These are phyloP conservation scores for Pseudogymnoascus sp. DNA, from an alignment of 2,329 filamentous ascomycete species.

Conservation along the genomic window DNA sequence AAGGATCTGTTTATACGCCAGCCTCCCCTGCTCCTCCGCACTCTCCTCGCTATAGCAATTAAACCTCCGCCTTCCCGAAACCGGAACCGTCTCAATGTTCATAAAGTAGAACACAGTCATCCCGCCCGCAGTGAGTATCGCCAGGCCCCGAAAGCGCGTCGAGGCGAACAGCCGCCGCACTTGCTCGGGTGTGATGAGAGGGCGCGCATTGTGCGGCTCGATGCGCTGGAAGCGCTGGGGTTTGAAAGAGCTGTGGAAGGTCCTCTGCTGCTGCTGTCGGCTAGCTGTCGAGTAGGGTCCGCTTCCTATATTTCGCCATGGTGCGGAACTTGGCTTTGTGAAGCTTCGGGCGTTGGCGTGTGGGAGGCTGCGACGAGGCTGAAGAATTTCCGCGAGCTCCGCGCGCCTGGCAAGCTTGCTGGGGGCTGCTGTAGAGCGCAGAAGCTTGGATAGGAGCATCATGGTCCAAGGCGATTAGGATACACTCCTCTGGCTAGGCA, in stretches of 20 bases:
- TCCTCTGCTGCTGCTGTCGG: not conserved
- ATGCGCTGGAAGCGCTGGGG: not conserved
- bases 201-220: constrained; percentile 23
- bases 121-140: constrained; percentile 36
- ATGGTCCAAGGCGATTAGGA: not conserved
- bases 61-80: constrained; percentile 65
- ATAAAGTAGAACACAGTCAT: constrained; percentile 51
- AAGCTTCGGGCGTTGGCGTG: not conserved
- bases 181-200: constrained; percentile 34
- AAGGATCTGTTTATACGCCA: constrained; percentile 51
- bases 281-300: not conserved
- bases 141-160: constrained; percentile 32
- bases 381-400: not conserved
- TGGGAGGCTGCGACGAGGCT: not conserved
- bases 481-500: not conserved
- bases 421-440: not conserved
- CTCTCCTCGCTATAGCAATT: constrained; percentile 54
- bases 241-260: not conserved
- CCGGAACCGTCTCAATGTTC: constrained; percentile 65
- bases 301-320: not conserved
- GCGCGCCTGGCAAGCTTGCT: not conserved
- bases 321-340: not conserved
- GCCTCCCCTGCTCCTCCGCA: constrained; percentile 46
- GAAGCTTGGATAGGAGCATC: not conserved
- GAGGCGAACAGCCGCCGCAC: constrained; percentile 29